A percentile compares a stretch with the other conserved stretches of the same genome.
Conservation (phyloP, 2,329 filamentous ascomycete species). For the Thyridium curvatum region DNA sequence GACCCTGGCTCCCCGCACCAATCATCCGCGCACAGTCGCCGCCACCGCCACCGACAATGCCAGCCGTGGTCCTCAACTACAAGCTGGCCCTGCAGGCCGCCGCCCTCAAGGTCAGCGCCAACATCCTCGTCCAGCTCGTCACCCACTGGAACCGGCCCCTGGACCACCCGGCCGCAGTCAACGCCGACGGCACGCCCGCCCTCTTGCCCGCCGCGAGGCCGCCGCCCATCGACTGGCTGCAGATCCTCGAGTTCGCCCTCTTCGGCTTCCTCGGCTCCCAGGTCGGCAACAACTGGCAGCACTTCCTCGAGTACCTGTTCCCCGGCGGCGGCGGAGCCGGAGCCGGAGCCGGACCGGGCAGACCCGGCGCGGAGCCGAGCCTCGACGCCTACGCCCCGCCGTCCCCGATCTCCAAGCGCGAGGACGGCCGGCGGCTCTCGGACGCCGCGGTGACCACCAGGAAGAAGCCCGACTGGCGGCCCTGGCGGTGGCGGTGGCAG, state of each 20-base stretch:
- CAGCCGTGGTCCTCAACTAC: slow-evolving; percentile 9
- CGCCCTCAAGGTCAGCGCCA: slow-evolving; percentile 11
- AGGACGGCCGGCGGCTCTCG: too few relatives aligned
- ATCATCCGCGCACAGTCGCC: too few relatives aligned
- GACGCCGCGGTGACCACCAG: too few relatives aligned
- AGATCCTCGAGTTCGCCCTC: slow-evolving; percentile 15
- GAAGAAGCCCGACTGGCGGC: too few relatives aligned
- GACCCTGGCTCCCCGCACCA: too few relatives aligned
- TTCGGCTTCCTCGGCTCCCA: slow-evolving; percentile 17
- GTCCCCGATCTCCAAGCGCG: too few relatives aligned
- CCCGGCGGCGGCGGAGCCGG: slow-evolving; percentile 14
- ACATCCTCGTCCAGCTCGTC: slow-evolving; percentile 10
- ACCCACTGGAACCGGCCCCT: slow-evolving; percentile 8
- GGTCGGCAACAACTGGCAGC: slow-evolving; percentile 16
- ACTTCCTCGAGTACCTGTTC: slow-evolving; percentile 14
- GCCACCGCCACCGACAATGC: too few relatives aligned
- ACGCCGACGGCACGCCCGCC: slow-evolving; percentile 26
- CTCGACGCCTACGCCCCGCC: too few relatives aligned
- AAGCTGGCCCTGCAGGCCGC: slow-evolving; percentile 8
- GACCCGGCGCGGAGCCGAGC: too few relatives aligned
- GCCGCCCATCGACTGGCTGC: slow-evolving; percentile 11
- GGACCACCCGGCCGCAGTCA: slow-evolving; percentile 19
- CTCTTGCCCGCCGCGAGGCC: slow-evolving; percentile 31
- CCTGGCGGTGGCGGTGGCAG: too few relatives aligned
- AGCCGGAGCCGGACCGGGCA: slow-evolving; percentile 6